phyloP scores from a whole-genome alignment of 2,329 filamentous ascomycete genomes.

The Calonectria ilicicola region DNA sequence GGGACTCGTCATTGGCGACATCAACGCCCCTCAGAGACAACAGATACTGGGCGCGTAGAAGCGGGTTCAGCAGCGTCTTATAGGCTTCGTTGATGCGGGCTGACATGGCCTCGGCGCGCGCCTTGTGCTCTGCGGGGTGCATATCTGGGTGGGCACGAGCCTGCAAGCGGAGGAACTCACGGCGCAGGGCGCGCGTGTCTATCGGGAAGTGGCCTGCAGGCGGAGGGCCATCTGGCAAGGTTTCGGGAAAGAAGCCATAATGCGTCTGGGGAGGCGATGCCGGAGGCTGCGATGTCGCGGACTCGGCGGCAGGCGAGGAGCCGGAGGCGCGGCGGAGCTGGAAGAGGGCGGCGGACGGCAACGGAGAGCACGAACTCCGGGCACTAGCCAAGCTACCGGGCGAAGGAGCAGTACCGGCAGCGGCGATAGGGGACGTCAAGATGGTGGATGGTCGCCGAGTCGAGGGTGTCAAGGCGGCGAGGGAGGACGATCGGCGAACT shows the following conservation, averaged over 20 bases:
- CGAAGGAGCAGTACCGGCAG: conserved; percentile 5
- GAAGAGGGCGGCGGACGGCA: conserved; percentile 3
- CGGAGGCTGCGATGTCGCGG: conserved; percentile 16
- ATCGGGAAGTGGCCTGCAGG: conserved; percentile 82
- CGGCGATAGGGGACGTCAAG: conserved; percentile 16
- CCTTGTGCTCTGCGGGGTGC: conserved; percentile 64
- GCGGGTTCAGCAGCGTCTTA: conserved; percentile 82
- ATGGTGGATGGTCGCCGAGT: conserved; percentile 26
- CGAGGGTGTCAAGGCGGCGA: conserved; percentile 24
- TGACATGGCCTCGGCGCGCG: conserved; percentile 80
- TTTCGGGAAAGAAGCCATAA: conserved; percentile 89
- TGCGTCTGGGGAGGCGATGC: conserved; percentile 62
- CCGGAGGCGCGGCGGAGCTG: conserved; percentile 29
- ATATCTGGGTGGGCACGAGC: conserved; percentile 81
- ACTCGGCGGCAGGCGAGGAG: conserved; percentile 21
- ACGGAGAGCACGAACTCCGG: conserved; percentile 6
- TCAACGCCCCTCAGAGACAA: conserved; percentile 81
- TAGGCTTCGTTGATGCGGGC: conserved; percentile 92
- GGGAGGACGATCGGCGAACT: conserved; percentile 40
- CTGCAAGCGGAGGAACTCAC: conserved; percentile 90
- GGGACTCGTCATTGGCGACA: conserved; percentile 81
- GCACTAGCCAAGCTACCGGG: neutral
- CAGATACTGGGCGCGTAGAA: conserved; percentile 90
- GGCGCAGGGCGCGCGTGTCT: conserved; percentile 76
- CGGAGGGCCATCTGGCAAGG: conserved; percentile 82